Conservation (phyloP, 1,139 yeast species). For the Saccharomyces hybrid region DNA sequence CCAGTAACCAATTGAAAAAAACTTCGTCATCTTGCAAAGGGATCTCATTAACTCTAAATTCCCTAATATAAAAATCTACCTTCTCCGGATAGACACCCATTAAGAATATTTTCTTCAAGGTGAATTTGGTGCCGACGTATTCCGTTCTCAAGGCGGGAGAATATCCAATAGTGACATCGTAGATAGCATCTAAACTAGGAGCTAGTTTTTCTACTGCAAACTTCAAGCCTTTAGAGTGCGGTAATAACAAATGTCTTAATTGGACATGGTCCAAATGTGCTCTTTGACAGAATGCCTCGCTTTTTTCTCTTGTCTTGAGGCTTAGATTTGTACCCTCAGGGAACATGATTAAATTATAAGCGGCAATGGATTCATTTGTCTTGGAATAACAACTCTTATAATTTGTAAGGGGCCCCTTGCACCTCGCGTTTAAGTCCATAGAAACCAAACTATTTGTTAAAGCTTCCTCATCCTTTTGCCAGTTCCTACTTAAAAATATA, state of each 20-base stretch:
- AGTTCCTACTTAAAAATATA: slow-evolving; percentile 64
- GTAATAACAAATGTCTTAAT: slow-evolving; percentile 60
- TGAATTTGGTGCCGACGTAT: slow-evolving; percentile 70
- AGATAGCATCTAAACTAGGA: slow-evolving; percentile 54
- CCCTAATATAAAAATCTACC: slow-evolving; percentile 55
- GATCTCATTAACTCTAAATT: slow-evolving; percentile 49
- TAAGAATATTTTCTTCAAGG: slow-evolving; percentile 54
- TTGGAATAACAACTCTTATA: neutral
- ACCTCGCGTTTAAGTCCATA: neutral
- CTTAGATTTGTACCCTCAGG: slow-evolving; percentile 93
- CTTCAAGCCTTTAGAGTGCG: slow-evolving; percentile 71
- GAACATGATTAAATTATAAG: slow-evolving; percentile 45
- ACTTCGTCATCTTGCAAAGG: slow-evolving; percentile 54
- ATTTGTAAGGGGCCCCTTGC: neutral
- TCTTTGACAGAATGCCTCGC: slow-evolving; percentile 50
- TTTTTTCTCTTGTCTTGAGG: slow-evolving; percentile 48
- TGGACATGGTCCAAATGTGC: slow-evolving; percentile 34
- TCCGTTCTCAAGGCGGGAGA: slow-evolving; percentile 52
- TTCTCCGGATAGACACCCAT: slow-evolving; percentile 62
- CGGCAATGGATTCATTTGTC: neutral
- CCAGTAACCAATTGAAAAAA: slow-evolving; percentile 68
- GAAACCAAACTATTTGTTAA: neutral
- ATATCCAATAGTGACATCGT: slow-evolving; percentile 77
- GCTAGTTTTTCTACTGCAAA: slow-evolving; percentile 52
- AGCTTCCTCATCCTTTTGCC: slow-evolving; percentile 57